phyloP scores from a whole-genome alignment of 2,329 filamentous ascomycete genomes.

The Botrytis tulipae region DNA sequence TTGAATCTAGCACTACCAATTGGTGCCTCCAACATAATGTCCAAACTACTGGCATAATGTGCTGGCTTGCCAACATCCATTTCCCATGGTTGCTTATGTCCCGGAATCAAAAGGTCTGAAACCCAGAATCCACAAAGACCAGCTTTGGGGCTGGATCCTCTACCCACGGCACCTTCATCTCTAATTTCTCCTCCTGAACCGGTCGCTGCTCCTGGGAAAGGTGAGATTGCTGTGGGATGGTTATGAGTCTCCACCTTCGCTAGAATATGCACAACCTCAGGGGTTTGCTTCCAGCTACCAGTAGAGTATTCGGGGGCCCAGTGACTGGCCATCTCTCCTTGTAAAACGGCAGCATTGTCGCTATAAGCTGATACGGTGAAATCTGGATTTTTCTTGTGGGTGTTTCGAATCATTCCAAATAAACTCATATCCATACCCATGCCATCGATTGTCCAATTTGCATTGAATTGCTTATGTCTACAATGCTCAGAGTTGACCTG shows the following conservation, averaged over 20 bases:
- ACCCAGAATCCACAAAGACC: constrained; percentile 92
- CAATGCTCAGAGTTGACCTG: constrained; percentile 98
- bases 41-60: constrained; percentile 89
- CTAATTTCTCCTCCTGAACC: constrained; percentile 94
- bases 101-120: constrained; percentile 88
- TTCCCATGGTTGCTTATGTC: constrained; percentile 82
- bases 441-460: constrained; percentile 92
- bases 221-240: constrained; percentile 93
- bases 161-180: constrained; percentile 90
- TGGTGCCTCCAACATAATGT: constrained; percentile 97
- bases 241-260: constrained; percentile 98
- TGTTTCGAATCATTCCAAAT: constrained; percentile 96
- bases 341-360: constrained; percentile 92
- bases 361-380: constrained; percentile 95
- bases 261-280: constrained; percentile 82
- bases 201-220: constrained; percentile 88
- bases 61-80: constrained; percentile 82
- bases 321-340: constrained; percentile 68
- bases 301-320: constrained; percentile 88
- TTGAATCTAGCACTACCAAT: constrained; percentile 95
- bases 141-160: constrained; percentile 89
- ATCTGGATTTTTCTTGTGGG: constrained; percentile 76
- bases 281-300: constrained; percentile 82
- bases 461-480: constrained; percentile 85
- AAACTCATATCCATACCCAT: constrained; percentile 74